Conservation (phyloP, 768 basidiomycete species). For the Clitopilus passeckerianus region DNA sequence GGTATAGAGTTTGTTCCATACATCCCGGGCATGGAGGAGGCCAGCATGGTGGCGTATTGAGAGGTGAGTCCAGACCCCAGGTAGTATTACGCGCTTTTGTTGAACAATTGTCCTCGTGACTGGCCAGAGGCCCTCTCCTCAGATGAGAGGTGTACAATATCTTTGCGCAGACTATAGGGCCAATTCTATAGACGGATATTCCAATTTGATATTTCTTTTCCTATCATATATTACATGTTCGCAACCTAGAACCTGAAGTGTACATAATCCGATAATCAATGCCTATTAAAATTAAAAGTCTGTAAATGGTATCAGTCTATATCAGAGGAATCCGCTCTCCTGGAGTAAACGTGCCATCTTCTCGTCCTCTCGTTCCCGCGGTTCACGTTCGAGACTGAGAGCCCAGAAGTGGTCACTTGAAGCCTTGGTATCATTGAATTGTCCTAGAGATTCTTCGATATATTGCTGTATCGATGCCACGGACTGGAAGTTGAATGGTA, state of each 20-base stretch:
- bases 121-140: too few relatives aligned
- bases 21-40: not conserved
- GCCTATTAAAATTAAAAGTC: not conserved
- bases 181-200: not conserved
- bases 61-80: not conserved
- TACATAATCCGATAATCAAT: not conserved
- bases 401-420: conserved; percentile 81
- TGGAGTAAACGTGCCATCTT: conserved; percentile 90
- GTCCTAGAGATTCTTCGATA: conserved; percentile 74
- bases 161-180: not conserved
- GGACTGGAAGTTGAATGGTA: conserved; percentile 78
- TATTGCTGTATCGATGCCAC: conserved; percentile 66
- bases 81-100: not conserved
- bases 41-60: not conserved
- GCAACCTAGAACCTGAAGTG: not conserved
- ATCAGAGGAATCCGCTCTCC: conserved; percentile 81
- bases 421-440: conserved; percentile 62
- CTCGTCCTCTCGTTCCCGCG: conserved; percentile 93
- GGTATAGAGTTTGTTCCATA: not conserved
- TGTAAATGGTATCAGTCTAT: not conserved
- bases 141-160: not conserved
- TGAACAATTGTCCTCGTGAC: too few relatives aligned
- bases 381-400: conserved; percentile 82
- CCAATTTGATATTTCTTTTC: not conserved
- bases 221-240: not conserved